These are phyloP conservation scores for Linderniella brevidens DNA, from an alignment of 257 asterid genomes.

Conservation along the genomic window DNA sequence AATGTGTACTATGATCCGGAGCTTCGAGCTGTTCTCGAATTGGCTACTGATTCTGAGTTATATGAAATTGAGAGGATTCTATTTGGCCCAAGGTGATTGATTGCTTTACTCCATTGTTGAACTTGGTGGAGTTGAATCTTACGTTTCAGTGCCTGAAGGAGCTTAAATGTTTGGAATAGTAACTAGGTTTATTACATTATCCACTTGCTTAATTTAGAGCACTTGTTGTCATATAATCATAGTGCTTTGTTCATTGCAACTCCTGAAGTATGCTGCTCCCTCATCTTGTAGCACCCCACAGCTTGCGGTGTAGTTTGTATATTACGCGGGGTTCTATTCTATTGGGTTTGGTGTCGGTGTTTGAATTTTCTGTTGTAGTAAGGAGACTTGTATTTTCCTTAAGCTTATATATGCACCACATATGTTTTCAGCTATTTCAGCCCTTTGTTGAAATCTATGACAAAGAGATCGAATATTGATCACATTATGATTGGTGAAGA, in stretches of 20 bases:
- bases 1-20: constrained; percentile 38
- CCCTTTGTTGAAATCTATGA: constrained; percentile 75
- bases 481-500: constrained; percentile 60
- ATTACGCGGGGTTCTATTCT: too few relatives aligned
- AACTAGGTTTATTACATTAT: background rate
- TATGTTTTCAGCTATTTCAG: constrained; percentile 64
- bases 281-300: background rate
- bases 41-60: constrained; percentile 76
- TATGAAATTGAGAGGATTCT: constrained; percentile 63
- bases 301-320: too few relatives aligned
- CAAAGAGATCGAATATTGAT: constrained; percentile 45
- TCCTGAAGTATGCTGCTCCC: background rate
- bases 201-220: background rate
- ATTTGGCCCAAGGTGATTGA: constrained; percentile 77
- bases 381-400: too few relatives aligned
- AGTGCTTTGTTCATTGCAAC: background rate
- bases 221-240: background rate
- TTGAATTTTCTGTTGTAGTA: too few relatives aligned
- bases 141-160: too few relatives aligned
- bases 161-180: too few relatives aligned
- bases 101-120: constrained; percentile 5
- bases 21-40: constrained; percentile 68
- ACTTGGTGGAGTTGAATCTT: too few relatives aligned
- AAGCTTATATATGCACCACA: background rate
- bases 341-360: too few relatives aligned